Percentiles rank a stretch among this genome's conserved stretches.
phyloP scores from a whole-genome alignment of 108 stramenopile species.

The Conticribra weissflogii region DNA sequence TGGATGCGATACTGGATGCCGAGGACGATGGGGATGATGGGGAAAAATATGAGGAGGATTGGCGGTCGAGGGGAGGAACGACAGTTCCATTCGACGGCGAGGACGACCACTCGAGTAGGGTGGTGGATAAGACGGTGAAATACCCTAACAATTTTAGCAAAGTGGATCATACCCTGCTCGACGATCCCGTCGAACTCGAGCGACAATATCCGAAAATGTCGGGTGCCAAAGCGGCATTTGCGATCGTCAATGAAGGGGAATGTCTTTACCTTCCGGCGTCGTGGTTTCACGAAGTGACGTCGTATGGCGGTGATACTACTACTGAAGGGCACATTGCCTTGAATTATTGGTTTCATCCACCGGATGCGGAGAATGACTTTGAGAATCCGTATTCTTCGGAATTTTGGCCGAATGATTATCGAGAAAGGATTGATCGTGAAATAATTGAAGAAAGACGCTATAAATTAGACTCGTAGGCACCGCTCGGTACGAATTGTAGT shows the following conservation, averaged over 20 bases:
- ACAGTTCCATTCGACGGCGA: constrained; percentile 19
- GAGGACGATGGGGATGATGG: constrained; percentile 48
- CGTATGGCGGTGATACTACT: constrained; percentile 21
- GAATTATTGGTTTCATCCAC: neutral
- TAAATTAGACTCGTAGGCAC: no score
- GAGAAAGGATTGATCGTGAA: no score
- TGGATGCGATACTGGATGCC: constrained; percentile 70
- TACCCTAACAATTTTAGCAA: constrained; percentile 52
- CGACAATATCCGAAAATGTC: constrained; percentile 24
- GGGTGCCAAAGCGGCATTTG: constrained; percentile 45
- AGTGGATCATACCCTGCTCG: constrained; percentile 22
- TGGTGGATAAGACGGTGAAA: constrained; percentile 51
- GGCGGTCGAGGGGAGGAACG: constrained; percentile 47
- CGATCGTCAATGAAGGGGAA: constrained; percentile 75
- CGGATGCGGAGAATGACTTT: neutral
- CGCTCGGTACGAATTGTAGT: no score
- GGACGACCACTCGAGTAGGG: neutral
- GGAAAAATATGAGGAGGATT: constrained; percentile 21
- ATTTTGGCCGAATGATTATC: no score
- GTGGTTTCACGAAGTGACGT: constrained; percentile 97
- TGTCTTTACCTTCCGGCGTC: constrained; percentile 94
- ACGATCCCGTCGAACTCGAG: constrained; percentile 20
- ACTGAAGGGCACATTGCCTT: neutral
- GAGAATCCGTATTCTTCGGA: neutral
- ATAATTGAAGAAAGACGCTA: no score